A percentile compares a stretch with the other conserved stretches of the same genome.
Evolutionary conservation across 192 early-diverging fungal genomes (phyloP).

Genomic region (Backusella macrospora): DNA sequence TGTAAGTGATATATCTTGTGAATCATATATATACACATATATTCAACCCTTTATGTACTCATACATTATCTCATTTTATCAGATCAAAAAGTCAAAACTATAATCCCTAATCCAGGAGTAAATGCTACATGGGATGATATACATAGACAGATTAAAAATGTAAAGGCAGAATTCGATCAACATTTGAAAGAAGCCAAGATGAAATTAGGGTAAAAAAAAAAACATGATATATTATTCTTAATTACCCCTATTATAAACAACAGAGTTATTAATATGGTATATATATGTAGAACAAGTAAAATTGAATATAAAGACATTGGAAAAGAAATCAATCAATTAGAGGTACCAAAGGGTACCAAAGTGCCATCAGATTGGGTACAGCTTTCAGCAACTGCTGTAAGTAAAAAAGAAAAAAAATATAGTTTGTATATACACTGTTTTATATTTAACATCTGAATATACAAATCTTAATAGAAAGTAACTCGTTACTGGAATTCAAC

Average conservation of each 20-base stretch:
- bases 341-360: constrained; percentile 74
- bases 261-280: not conserved
- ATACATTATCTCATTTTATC: not conserved
- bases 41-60: not conserved
- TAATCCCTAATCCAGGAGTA: constrained; percentile 71
- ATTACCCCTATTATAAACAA: not conserved
- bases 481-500: constrained; percentile 83
- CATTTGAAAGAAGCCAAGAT: constrained; percentile 69
- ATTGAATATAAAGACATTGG: constrained; percentile 88
- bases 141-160: constrained; percentile 50
- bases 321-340: constrained; percentile 96
- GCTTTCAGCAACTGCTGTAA: constrained; percentile 78
- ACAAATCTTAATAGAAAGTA: constrained; percentile 51
- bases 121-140: constrained; percentile 83
- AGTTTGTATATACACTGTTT: not conserved
- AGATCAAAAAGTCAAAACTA: constrained; percentile 46
- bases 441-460: not conserved
- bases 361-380: constrained; percentile 79
- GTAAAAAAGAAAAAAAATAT: constrained; percentile 18
- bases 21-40: not conserved
- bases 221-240: not conserved
- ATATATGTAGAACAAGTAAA: constrained; percentile 53
- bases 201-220: constrained; percentile 54
- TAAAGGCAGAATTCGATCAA: constrained; percentile 69
- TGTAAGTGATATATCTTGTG: constrained; percentile 25